Base-by-base conservation (phyloP, 225 moss, liverwort and hornwort genomes). In the Marchantia paleacea region DNA sequence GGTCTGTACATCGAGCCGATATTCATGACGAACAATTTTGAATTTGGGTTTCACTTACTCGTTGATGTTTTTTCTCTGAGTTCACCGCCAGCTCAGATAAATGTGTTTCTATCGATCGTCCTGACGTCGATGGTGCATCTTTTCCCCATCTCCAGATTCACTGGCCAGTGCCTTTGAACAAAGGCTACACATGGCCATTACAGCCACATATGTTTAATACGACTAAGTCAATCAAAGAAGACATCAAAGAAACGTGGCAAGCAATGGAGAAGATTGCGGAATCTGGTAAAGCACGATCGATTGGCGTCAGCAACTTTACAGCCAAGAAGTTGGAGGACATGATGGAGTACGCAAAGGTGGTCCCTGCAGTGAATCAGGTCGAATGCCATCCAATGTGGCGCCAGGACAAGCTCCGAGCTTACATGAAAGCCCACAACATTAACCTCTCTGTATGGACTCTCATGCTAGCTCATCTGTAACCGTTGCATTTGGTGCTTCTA, bases 291-390 rank as follows among this genome's bases (percentile, higher is more conserved):
- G 80, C 75, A 1, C 73, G 69, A 49, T 68, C 83, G 9, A 88
- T 88, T 79, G 88, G 88, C 14, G 88, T 88, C 8, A 75, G 88
- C 76, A 88, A 88, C 50, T 86, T 88, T 63, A 76, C 85, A 48
- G 22, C 71, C 76, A 83, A 84, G 72, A 86, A 84, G 65, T 60
- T 86, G 29, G 58, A 66, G 11, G 79, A 84, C 47, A 30, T 86
- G 53, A 65, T 84, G 30, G 71, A 66, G 13, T 71, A 79, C 7
- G 88, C 84, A 25, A 84, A 58, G 74, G 79, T 86, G 28, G 49
- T 72, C 22, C 88, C 88, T 47, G 79, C 83, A 26, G 86, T 88
- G 31, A 86, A 84, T 39, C 88, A 88, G 73, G 82, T 85, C 63
- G 85, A 85, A 85, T 76, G 79, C 65, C 85, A 85, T 19, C 85